These are phyloP conservation scores for Pseudogymnoascus sp. DNA, from an alignment of 2,329 filamentous ascomycete species.

Conservation along the genomic window DNA sequence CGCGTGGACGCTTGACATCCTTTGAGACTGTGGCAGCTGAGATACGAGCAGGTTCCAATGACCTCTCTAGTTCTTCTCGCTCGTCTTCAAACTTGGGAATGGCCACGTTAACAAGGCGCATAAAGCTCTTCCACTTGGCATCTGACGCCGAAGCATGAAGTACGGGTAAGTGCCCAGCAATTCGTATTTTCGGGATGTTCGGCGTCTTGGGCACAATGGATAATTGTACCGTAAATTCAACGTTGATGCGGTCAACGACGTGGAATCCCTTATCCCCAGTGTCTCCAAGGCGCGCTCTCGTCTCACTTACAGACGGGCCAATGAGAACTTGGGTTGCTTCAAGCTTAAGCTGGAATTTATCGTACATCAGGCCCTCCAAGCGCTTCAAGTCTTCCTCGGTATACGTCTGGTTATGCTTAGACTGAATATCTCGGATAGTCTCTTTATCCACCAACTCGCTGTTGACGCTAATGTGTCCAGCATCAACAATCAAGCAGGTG, in stretches of 20 bases:
- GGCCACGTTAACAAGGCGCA: conserved; percentile 92
- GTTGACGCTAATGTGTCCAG: conserved; percentile 88
- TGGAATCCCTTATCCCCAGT: conserved; percentile 69
- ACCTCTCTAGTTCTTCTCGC: conserved; percentile 26
- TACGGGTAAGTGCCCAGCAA: conserved; percentile 86
- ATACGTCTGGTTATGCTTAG: conserved; percentile 80
- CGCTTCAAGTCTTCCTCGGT: conserved; percentile 82
- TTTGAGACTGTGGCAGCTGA: conserved; percentile 6
- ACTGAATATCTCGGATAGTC: conserved; percentile 83
- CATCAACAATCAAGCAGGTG: conserved; percentile 88
- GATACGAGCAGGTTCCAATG: not conserved
- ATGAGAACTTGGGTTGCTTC: conserved; percentile 94
- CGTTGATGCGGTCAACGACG: conserved; percentile 92
- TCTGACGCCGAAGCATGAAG: conserved; percentile 90
- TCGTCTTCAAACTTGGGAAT: conserved; percentile 71
- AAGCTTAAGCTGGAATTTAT: conserved; percentile 88
- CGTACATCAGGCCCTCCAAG: conserved; percentile 91
- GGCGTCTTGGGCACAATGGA: conserved; percentile 96
- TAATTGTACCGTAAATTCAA: conserved; percentile 91
- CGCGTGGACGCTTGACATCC: conserved; percentile 18
- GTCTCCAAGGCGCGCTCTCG: conserved; percentile 69
- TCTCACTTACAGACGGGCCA: conserved; percentile 83
- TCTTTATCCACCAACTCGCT: conserved; percentile 88
- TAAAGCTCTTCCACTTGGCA: conserved; percentile 91
- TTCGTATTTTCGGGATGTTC: conserved; percentile 82